Percentiles rank a stretch among this genome's conserved stretches.
Evolutionary conservation across 495 filamentous ascomycete species (phyloP).

Genomic region (Hypoxylon rickii): DNA sequence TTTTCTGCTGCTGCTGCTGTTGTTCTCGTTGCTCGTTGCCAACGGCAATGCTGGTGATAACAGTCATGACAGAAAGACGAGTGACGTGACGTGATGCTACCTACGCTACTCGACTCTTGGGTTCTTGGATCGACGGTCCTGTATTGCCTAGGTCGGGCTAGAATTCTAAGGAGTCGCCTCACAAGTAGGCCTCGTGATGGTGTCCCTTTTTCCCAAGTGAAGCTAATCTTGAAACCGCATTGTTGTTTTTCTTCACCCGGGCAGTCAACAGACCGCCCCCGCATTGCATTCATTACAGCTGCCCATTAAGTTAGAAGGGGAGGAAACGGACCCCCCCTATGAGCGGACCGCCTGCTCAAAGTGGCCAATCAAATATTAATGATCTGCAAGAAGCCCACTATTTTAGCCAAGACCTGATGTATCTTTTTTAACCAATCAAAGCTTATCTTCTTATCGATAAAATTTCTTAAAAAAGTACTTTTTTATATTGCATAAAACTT

Average conservation of each 20-base stretch:
- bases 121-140: conserved; percentile 15
- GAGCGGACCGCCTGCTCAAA: too few species aligned
- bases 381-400: too few species aligned
- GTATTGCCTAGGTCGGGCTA: conserved; percentile 31
- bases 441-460: too few species aligned
- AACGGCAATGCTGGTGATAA: not conserved
- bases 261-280: conserved; percentile 31
- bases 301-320: too few species aligned
- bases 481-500: too few species aligned
- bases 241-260: conserved; percentile 11
- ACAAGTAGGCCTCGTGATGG: conserved; percentile 29
- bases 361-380: too few species aligned
- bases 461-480: too few species aligned
- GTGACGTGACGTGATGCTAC: conserved; percentile 3
- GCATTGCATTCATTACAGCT: conserved; percentile 20
- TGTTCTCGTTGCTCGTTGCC: conserved; percentile 11
- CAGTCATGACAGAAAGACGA: not conserved
- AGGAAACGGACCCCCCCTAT: too few species aligned
- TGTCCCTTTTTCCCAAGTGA: conserved; percentile 24
- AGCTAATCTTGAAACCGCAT: conserved; percentile 30
- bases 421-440: too few species aligned
- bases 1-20: too few species aligned
- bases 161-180: conserved; percentile 25
- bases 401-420: too few species aligned
- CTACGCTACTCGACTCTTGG: too few species aligned